Conservation (phyloP, 2,329 filamentous ascomycete genomes). For the Penicillium olsonii region DNA sequence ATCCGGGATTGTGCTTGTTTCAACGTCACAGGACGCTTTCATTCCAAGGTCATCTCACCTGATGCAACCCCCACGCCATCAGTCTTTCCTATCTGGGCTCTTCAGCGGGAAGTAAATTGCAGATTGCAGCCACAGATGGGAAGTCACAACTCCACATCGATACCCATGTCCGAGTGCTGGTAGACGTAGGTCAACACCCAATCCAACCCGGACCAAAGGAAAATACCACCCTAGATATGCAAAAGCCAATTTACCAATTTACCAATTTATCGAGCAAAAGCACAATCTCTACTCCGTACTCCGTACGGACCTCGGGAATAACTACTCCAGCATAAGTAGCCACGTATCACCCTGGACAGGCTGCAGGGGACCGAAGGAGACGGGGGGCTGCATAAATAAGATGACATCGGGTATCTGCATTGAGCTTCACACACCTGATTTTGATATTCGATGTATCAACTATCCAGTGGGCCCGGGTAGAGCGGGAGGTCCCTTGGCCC, state of each 20-base stretch:
- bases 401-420: neutral
- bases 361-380: neutral
- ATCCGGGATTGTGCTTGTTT: neutral
- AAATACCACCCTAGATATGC: neutral
- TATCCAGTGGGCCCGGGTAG: neutral
- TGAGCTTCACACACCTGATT: neutral
- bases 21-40: no score
- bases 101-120: no score
- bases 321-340: no score
- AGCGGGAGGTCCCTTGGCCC: slow-evolving; percentile 5
- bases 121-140: no score
- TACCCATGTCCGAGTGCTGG: no score
- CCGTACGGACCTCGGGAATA: no score
- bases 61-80: no score
- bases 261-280: neutral
- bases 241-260: neutral
- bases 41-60: no score
- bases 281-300: neutral
- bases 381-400: neutral
- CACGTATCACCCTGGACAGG: neutral
- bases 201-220: neutral
- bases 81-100: no score
- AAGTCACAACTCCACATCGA: no score
- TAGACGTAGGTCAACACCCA: neutral
- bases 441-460: slow-evolving; percentile 5